Percentiles rank a stretch among this genome's conserved stretches.
These are phyloP conservation scores for Trichoderma oligosporum DNA, from an alignment of 2,329 filamentous ascomycete species.

Conservation along the genomic window DNA sequence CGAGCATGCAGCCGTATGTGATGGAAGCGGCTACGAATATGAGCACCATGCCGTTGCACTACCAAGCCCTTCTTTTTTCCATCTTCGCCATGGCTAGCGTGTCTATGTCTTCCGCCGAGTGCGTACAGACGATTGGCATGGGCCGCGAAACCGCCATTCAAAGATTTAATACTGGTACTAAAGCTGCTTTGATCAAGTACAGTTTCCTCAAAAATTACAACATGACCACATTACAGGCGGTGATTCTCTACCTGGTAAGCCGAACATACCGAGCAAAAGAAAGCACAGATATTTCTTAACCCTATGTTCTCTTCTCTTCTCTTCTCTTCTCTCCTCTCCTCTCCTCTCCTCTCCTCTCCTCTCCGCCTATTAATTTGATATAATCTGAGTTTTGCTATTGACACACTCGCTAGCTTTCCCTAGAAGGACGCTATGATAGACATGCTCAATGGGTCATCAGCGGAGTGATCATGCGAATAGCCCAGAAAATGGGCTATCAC, in stretches of 20 bases:
- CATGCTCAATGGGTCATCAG: constrained; percentile 59
- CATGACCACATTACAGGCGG: constrained; percentile 55
- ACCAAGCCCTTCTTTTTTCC: constrained; percentile 60
- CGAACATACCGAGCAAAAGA: background rate
- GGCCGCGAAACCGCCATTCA: constrained; percentile 48
- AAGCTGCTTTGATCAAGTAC: constrained; percentile 46
- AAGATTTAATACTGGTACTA: constrained; percentile 50
- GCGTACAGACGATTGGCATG: constrained; percentile 49
- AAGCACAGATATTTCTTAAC: no score
- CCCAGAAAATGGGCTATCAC: constrained; percentile 64
- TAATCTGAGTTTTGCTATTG: constrained; percentile 11
- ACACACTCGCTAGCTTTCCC: constrained; percentile 42
- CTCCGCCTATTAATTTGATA: background rate
- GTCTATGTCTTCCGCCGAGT: constrained; percentile 55
- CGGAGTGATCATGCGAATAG: constrained; percentile 59
- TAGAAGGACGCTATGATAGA: constrained; percentile 56
- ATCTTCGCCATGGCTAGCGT: constrained; percentile 62
- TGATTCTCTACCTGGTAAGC: constrained; percentile 54
- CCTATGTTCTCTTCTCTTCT: no score
- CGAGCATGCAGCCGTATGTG: constrained; percentile 62
- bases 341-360: background rate
- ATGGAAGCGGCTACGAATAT: constrained; percentile 59
- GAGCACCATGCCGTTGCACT: constrained; percentile 50
- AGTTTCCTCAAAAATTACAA: constrained; percentile 58
- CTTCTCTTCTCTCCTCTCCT: background rate